Percentiles rank a stretch among this genome's conserved stretches.
Conservation (phyloP, 495 filamentous ascomycete species). For the Elaphomyces granulatus region DNA sequence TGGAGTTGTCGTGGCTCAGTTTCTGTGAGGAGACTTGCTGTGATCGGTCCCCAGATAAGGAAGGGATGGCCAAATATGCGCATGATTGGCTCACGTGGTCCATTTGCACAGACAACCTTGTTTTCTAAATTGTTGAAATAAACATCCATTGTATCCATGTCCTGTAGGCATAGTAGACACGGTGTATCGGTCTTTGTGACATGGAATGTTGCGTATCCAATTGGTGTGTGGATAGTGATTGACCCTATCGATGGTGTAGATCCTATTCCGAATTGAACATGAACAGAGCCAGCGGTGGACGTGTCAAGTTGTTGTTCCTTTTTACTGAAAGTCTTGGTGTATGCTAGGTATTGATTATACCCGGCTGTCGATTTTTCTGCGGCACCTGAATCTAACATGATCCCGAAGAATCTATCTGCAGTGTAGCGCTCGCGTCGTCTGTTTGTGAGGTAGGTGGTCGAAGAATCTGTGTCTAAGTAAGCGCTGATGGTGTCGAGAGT, state of each 20-base stretch:
- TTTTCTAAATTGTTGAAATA: too few species aligned
- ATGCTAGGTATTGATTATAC: not conserved
- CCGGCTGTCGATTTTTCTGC: not conserved
- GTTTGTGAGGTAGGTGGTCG: not conserved
- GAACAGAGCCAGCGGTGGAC: not conserved
- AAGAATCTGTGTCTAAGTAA: too few species aligned
- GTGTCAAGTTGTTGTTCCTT: not conserved
- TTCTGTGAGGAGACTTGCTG: not conserved
- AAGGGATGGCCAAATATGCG: not conserved
- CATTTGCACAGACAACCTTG: not conserved
- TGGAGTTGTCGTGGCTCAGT: not conserved
- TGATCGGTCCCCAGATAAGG: not conserved
- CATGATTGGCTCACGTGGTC: not conserved
- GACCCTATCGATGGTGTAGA: not conserved
- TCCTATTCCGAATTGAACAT: not conserved
- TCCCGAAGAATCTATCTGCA: not conserved
- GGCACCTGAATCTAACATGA: not conserved
- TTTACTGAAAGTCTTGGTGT: not conserved
- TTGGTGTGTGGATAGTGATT: not conserved
- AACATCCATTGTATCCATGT: not conserved
- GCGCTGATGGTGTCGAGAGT: too few species aligned
- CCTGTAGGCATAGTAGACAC: not conserved
- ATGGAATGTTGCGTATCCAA: not conserved
- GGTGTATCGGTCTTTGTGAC: not conserved
- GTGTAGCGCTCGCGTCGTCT: not conserved